Conservation (phyloP, 202 grass and related monocot species). For the Eragrostis tef region DNA sequence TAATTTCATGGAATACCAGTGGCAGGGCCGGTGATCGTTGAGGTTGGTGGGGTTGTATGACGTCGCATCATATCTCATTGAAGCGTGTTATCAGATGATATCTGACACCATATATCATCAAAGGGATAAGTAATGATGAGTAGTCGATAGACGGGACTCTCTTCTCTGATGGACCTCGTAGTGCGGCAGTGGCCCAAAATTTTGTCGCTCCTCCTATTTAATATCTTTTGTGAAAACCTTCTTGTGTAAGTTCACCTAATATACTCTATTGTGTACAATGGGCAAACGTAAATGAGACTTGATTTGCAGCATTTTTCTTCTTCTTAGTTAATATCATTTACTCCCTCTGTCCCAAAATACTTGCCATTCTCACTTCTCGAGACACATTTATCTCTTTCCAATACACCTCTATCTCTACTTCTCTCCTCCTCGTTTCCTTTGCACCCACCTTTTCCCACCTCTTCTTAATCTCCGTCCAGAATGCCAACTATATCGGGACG, state of each 20-base stretch:
- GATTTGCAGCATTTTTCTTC: not conserved
- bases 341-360: no score
- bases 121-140: not conserved
- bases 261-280: slow-evolving; percentile 4
- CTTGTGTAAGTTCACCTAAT: not conserved
- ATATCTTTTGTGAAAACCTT: slow-evolving; percentile 14
- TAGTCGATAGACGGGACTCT: not conserved
- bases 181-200: not conserved
- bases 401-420: no score
- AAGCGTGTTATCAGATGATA: not conserved
- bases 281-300: slow-evolving; percentile 7
- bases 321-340: not conserved
- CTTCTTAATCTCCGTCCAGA: no score
- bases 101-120: slow-evolving; percentile 20
- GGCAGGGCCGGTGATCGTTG: no score
- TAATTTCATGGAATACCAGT: no score
- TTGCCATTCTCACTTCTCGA: no score
- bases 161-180: not conserved
- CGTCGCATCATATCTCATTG: not conserved
- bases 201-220: not conserved
- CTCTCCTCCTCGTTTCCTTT: no score
- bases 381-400: no score
- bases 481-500: no score
- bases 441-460: no score
- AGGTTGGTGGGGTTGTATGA: no score